These are phyloP conservation scores for Aureobasidium sp. DNA, from an alignment of 2,329 filamentous ascomycete genomes.

Conservation along the genomic window DNA sequence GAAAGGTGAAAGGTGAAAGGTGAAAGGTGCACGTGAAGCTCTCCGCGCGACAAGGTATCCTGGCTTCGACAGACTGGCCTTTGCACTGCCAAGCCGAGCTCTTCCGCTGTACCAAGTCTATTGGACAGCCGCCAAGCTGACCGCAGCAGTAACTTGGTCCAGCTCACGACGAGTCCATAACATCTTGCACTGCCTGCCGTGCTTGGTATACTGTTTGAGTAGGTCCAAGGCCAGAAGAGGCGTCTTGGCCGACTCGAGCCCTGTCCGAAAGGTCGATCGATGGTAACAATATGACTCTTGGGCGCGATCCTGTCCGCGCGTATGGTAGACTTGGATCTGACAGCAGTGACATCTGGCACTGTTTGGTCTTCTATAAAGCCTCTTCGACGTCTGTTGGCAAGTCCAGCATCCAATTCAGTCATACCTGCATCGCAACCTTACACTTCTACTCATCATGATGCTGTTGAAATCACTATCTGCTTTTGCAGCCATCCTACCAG, in stretches of 20 bases:
- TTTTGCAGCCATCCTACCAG: constrained; percentile 9
- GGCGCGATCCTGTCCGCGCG: neutral
- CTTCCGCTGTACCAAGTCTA: neutral
- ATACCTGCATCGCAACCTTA: neutral
- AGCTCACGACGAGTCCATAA: neutral
- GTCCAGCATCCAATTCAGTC: neutral
- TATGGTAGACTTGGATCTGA: neutral
- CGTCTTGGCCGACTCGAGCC: neutral
- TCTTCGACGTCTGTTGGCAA: too few relatives aligned
- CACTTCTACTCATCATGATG: neutral
- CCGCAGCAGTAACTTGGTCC: neutral
- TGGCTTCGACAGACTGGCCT: neutral
- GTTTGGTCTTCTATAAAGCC: neutral
- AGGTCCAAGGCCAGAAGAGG: neutral
- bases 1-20: too few relatives aligned
- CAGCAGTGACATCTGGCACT: neutral
- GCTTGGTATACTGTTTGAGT: neutral
- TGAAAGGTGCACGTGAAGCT: too few relatives aligned
- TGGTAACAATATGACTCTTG: neutral
- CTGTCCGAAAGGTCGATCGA: neutral
- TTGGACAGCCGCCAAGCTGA: neutral
- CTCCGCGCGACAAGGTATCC: neutral
- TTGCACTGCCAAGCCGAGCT: neutral
- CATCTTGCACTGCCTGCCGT: neutral
- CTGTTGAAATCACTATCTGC: neutral